phyloP scores from a whole-genome alignment of 2,329 filamentous ascomycete genomes.

The Colletotrichum cordylinicola region DNA sequence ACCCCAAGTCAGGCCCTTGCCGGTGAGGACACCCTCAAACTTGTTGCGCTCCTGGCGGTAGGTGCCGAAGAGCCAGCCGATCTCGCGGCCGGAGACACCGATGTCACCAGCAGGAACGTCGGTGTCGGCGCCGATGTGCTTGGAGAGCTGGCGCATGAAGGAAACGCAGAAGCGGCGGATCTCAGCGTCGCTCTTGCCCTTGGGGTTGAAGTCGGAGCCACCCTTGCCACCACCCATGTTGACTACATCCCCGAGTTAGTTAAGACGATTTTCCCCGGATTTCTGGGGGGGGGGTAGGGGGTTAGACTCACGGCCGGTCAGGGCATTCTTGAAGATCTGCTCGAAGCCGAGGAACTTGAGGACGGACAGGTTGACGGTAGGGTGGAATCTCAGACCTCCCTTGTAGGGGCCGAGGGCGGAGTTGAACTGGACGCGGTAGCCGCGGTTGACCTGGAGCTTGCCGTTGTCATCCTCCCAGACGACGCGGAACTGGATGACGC shows the following conservation, averaged over 20 bases:
- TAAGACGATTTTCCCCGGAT: not conserved
- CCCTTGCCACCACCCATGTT: slow-evolving; percentile 98
- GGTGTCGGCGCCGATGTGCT: slow-evolving; percentile 95
- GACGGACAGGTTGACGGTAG: slow-evolving; percentile 73
- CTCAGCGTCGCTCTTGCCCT: slow-evolving; percentile 97
- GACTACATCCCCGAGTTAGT: slow-evolving; percentile 52
- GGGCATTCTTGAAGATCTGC: slow-evolving; percentile 99
- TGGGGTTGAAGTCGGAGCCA: slow-evolving; percentile 97
- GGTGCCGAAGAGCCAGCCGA: slow-evolving; percentile 93
- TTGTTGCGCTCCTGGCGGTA: slow-evolving; percentile 88
- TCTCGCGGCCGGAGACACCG: slow-evolving; percentile 88
- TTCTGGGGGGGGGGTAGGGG: not conserved
- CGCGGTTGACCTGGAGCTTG: slow-evolving; percentile 88
- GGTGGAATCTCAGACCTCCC: slow-evolving; percentile 95
- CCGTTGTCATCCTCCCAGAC: slow-evolving; percentile 96
- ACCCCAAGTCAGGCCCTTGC: slow-evolving; percentile 93
- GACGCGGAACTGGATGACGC: slow-evolving; percentile 95
- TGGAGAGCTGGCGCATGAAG: slow-evolving; percentile 95
- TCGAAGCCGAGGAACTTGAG: slow-evolving; percentile 99
- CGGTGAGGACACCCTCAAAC: slow-evolving; percentile 96
- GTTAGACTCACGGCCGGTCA: slow-evolving; percentile 80
- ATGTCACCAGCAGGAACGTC: slow-evolving; percentile 98
- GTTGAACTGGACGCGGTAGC: slow-evolving; percentile 99
- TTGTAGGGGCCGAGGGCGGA: slow-evolving; percentile 97
- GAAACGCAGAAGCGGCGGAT: slow-evolving; percentile 96